phyloP scores from a whole-genome alignment of 1,284 basidiomycete genomes.

The Trametes polyzona region DNA sequence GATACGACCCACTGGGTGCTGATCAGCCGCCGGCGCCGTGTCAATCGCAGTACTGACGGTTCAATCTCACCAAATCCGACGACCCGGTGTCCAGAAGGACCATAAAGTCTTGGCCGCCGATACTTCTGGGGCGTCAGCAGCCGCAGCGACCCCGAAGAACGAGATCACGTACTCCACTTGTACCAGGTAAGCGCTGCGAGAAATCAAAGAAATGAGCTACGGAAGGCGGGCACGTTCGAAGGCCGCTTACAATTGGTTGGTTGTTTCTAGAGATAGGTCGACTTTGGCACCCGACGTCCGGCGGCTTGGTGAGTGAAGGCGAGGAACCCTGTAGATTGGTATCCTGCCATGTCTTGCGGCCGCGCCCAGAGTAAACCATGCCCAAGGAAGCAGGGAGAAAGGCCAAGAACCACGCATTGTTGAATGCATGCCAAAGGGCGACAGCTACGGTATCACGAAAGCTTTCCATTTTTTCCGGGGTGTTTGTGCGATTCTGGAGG shows the following conservation, averaged over 20 bases:
- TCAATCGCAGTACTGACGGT: conserved; percentile 10
- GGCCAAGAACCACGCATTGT: background rate
- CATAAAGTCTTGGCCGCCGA: conserved; percentile 52
- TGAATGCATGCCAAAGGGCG: background rate
- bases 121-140: conserved; percentile 31
- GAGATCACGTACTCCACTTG: conserved; percentile 38
- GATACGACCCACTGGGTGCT: conserved; percentile 42
- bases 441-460: background rate
- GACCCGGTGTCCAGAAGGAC: conserved; percentile 63
- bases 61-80: conserved; percentile 47
- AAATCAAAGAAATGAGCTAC: conserved; percentile 5
- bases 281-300: conserved; percentile 29
- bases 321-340: conserved; percentile 36
- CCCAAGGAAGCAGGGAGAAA: background rate
- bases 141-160: conserved; percentile 4
- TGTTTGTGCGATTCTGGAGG: background rate
- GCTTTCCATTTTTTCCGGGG: background rate
- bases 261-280: conserved; percentile 37
- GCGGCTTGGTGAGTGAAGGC: conserved; percentile 26
- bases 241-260: conserved; percentile 41
- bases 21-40: conserved; percentile 20
- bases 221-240: background rate
- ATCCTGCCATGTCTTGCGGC: conserved; percentile 28
- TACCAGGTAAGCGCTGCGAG: conserved; percentile 46
- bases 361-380: conserved; percentile 1